These are phyloP conservation scores for Erucastrum elatum DNA, from an alignment of 345 rosid genomes.

Conservation along the genomic window DNA sequence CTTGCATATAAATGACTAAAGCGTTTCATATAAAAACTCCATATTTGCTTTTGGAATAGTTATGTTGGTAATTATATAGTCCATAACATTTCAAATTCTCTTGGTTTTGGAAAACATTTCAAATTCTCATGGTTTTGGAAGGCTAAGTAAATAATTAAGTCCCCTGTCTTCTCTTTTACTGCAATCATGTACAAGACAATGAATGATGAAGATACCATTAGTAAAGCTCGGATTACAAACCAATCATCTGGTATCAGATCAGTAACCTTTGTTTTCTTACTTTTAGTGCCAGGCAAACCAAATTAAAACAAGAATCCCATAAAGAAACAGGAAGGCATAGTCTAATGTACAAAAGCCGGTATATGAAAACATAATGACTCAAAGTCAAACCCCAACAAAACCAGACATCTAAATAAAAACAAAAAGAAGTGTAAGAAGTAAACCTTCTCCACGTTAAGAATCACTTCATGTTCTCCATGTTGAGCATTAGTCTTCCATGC, in stretches of 20 bases:
- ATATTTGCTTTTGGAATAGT: no score
- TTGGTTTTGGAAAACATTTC: no score
- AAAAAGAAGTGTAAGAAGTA: neutral
- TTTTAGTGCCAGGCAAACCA: neutral
- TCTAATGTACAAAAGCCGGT: conserved; percentile 23
- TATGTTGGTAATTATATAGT: no score
- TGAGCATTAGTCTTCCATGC: conserved; percentile 8
- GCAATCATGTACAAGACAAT: neutral
- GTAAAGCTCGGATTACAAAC: neutral
- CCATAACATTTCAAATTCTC: no score
- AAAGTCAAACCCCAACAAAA: conserved; percentile 3
- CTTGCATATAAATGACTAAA: no score
- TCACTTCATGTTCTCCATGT: conserved; percentile 15
- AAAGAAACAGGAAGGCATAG: neutral
- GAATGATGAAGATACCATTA: neutral
- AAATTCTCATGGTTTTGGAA: no score
- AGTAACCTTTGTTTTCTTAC: neutral
- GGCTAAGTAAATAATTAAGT: no score
- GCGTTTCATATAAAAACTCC: no score
- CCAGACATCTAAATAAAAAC: neutral
- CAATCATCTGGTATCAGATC: neutral
- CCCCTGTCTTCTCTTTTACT: neutral
- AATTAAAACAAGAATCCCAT: neutral
- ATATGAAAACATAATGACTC: conserved; percentile 7
- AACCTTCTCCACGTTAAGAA: neutral